Evolutionary conservation across 805 yeast genomes (phyloP), one percentile per base, ranked within the genome.

Genomic region (Isabelozyma heimii): DNA sequence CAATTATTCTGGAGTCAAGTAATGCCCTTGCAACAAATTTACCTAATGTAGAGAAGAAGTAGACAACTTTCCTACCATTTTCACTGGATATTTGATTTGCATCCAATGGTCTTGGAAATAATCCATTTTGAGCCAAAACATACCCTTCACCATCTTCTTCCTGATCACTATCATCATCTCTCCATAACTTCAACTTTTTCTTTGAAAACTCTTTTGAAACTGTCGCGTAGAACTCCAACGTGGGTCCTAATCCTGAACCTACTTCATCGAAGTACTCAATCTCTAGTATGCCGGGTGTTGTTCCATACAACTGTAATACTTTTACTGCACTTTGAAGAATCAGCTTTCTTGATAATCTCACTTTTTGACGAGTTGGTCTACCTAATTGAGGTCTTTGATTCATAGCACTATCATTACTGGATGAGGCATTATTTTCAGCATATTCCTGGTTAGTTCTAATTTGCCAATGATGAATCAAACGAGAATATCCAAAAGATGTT

Each of bases 211-310:
- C 91, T 48, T 75, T 81, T 0, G 97, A 90, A 1, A 89, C 90
- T 13, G 77, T 72, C 0, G 97, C 83, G 60, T 90, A 92, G 61
- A 94, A 92, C 66, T 92, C 99, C 53, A 91, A 73, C 0, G 99
- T 92, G 3, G 99, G 99, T 0, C 99, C 99, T 42, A 91, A 70
- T 0, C 99, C 99, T 0, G 97, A 85, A n/a, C 98, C 99, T 6
- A 79, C 97, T 63, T 92, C 99, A 54, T 86, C 91, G 53, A 78
- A 82, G 59, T 87, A 92, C 62, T 91, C 97, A 48, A 94, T 84
- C 58, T 92, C 98, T 17, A 92, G 69, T 4, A 88, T 73, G 27
- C 90, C 86, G 1, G 97, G 91, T n/a, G 85, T 77, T 0, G 87
- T 69, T 0, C 94, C 96, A 62, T 89, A 86, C 44, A 81, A 70